These are phyloP conservation scores for Hebeloma cylindrosporum DNA, from an alignment of 768 basidiomycete genomes.

Conservation along the genomic window DNA sequence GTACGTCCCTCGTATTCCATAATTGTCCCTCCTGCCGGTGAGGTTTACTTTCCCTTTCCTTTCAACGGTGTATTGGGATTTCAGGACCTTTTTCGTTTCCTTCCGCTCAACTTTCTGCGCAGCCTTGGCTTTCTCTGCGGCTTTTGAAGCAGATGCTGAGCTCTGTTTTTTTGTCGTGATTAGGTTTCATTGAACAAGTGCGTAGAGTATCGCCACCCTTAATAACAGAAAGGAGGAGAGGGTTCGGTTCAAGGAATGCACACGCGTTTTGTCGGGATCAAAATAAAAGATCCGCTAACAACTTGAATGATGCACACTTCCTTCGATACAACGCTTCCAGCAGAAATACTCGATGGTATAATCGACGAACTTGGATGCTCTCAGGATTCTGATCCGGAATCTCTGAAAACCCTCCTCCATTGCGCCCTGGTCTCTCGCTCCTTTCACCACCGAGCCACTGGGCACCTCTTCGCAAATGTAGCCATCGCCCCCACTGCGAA, in stretches of 20 bases:
- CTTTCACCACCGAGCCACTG: slow-evolving; percentile 9
- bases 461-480: slow-evolving; percentile 6
- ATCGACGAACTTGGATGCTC: slow-evolving; percentile 5
- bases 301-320: background rate
- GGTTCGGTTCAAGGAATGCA: no score
- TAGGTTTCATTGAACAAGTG: no score
- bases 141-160: slow-evolving; percentile 49
- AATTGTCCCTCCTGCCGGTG: no score
- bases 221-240: no score
- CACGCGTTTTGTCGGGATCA: no score
- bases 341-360: slow-evolving; percentile 9
- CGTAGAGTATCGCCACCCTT: no score
- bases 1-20: no score
- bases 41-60: slow-evolving; percentile 20
- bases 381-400: background rate
- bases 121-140: slow-evolving; percentile 65
- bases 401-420: background rate
- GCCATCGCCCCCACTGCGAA: background rate
- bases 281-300: background rate
- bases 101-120: slow-evolving; percentile 69
- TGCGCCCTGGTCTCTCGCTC: slow-evolving; percentile 11
- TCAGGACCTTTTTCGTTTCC: slow-evolving; percentile 61
- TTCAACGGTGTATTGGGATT: slow-evolving; percentile 25
- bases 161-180: slow-evolving; percentile 44
- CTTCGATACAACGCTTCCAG: background rate